Evolutionary conservation across 73 alveolate genomes (phyloP), one percentile per base, ranked within the genome.

Genomic region (Stentor roeselii): DNA sequence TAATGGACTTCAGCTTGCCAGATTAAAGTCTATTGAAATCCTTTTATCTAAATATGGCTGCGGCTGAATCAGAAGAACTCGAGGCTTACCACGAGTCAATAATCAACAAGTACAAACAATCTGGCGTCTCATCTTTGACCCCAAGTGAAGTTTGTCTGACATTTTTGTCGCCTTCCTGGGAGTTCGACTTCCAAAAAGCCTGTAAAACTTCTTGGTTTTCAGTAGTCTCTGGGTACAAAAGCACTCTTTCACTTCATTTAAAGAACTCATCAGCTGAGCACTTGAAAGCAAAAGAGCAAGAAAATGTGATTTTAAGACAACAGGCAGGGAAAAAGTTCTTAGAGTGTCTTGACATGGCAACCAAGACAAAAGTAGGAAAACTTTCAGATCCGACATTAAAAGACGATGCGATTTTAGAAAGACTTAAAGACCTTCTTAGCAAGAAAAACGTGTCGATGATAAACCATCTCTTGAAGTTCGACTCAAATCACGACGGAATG

Each of bases 401-500:
- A 50, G 67, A 50, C 21, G 67, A 50, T 21, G 30, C 6, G 6
- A 50, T 50, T 50, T 6, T 50, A 11, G 67, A 50, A 50, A 50
- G 67, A 50, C 67, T 50, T 50, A 50, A 50, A 50, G 67, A 50
- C 6, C 67, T 50, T 21, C 67, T 50, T 50, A 50, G 67, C 67
- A 50, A 50, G 21, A 50, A 50, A 50, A 11, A 6, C 6, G 21
- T 50, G 21, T 50, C 67, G 6, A 6, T 50, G 6, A 50, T 50
- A 21, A 50, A 50, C 21, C 67, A 11, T 50, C 74, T 76, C 14
- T 14, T 41, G 6, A 35, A 76, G 1, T 31, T 14, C 27, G 84
- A 76, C 39, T 39, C 60, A 37, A 41, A 76, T 38, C 27, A 76
- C n/a, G 84, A 76, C 39, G 84, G 84, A 21, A 37, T 27, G 21